A percentile compares a stretch with the other conserved stretches of the same genome.
Evolutionary conservation across 176 grass and related monocot species (phyloP).

Genomic region (Aegilops speltoides): DNA sequence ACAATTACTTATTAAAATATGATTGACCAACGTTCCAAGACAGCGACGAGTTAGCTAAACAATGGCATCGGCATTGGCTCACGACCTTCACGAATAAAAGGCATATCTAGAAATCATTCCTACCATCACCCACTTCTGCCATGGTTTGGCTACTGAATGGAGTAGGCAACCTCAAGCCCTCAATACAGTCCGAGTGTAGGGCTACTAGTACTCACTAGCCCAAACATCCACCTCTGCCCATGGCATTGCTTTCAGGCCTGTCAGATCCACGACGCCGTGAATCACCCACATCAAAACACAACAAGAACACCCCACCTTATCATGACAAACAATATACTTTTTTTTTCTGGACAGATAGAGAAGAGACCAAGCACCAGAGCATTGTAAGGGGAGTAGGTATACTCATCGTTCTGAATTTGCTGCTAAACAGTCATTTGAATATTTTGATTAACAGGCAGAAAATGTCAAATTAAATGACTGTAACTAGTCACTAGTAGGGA

Average conservation of each 20-base stretch:
- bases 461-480: not conserved
- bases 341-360: not conserved
- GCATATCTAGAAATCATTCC: too few relatives aligned
- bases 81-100: too few relatives aligned
- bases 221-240: not conserved
- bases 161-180: not conserved
- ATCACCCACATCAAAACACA: not conserved
- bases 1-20: too few relatives aligned
- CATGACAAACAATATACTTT: not conserved
- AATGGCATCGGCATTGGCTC: too few relatives aligned
- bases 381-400: not conserved
- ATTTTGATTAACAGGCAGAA: not conserved
- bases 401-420: not conserved
- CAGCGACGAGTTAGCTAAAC: too few relatives aligned
- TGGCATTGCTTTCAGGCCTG: not conserved
- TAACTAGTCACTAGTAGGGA: not conserved
- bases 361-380: not conserved
- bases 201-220: not conserved
- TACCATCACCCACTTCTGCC: too few relatives aligned
- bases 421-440: not conserved
- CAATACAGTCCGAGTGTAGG: not conserved
- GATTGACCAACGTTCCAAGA: too few relatives aligned
- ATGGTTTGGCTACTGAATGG: too few relatives aligned
- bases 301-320: not conserved
- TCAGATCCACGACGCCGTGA: not conserved